A percentile compares a stretch with the other conserved stretches of the same genome.
These are phyloP conservation scores for thale cress (Arabidopsis thaliana) DNA, from an alignment of 345 rosid genomes.

Conservation along the genomic window DNA sequence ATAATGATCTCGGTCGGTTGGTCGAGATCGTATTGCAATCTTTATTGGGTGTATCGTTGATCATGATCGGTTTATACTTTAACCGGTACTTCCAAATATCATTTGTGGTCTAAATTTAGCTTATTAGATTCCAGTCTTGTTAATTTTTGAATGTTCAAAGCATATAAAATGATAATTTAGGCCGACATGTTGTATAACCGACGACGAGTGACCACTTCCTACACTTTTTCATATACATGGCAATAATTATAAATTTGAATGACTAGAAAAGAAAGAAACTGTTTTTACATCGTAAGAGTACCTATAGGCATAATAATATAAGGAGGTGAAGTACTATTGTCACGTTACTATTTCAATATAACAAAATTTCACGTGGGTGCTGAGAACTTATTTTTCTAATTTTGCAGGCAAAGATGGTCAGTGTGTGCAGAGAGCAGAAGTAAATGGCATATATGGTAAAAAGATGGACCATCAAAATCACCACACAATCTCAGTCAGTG, in stretches of 20 bases:
- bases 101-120: conserved; percentile 5
- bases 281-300: conserved; percentile 46
- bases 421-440: conserved; percentile 47
- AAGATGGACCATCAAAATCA: conserved; percentile 48
- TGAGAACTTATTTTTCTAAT: conserved; percentile 21
- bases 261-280: conserved; percentile 38
- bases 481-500: conserved; percentile 40
- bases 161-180: conserved; percentile 15
- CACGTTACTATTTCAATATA: conserved; percentile 45
- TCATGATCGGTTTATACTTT: conserved; percentile 6
- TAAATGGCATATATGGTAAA: conserved; percentile 44
- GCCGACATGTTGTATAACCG: conserved; percentile 23
- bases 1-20: conserved; percentile 32
- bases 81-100: not conserved
- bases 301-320: conserved; percentile 37
- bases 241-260: conserved; percentile 41
- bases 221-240: conserved; percentile 17
- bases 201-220: conserved; percentile 33
- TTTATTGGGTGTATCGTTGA: conserved; percentile 7
- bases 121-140: not conserved
- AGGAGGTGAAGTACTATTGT: conserved; percentile 36
- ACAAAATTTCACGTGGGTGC: conserved; percentile 47
- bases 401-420: conserved; percentile 48
- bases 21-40: conserved; percentile 14
- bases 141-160: not conserved